Evolutionary conservation across 192 early-diverging fungal species (phyloP), one percentile per base, ranked within the genome.

Genomic region (Rhizophagus sp.): DNA sequence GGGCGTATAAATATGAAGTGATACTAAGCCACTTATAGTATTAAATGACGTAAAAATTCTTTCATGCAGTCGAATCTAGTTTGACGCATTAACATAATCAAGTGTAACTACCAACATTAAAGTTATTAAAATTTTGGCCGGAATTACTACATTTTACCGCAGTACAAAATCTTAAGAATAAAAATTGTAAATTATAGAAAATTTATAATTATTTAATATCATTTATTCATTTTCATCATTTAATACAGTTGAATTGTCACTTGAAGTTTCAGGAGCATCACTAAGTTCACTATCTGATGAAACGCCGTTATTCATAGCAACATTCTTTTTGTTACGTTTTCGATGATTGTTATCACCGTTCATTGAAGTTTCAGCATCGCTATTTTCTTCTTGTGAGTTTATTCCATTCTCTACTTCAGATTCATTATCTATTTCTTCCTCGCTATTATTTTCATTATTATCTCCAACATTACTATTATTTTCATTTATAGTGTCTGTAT

Each of bases 381-480:
- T 33, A 50, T 73, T 79, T 33, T 27, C 25, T 47, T 47, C 44
- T 47, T 47, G 44, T 11, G 44, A 47, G 11, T 36, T 73, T n/a
- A 73, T 70, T n/a, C 75, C 73, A 24, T 62, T 62, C 1, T 76
- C 82, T n/a, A 78, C 83, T 36, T 80, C 80, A 22, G 76, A 57
- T 72, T 67, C 11, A 57, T 57, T 57, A 5, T 57, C 50, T 4
- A 17, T 22, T 27, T 79, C 72, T 4, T 79, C 73, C 11, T 81
- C 36, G 6, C 64, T 73, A 6, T 64, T 65, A 17, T 70, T 50
- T 3, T 79, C 73, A 33, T 74, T 78, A 34, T 52, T 68, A 11
- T 85, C 85, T 36, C 25, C 52, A 36, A 62, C 78, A 8, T 71
- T 78, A 10, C 77, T 72, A 36, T 78, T 63, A 4, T 64, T 57